Evolutionary conservation across 2,329 filamentous ascomycete genomes (phyloP).

Genomic region (Penicillium palitans): DNA sequence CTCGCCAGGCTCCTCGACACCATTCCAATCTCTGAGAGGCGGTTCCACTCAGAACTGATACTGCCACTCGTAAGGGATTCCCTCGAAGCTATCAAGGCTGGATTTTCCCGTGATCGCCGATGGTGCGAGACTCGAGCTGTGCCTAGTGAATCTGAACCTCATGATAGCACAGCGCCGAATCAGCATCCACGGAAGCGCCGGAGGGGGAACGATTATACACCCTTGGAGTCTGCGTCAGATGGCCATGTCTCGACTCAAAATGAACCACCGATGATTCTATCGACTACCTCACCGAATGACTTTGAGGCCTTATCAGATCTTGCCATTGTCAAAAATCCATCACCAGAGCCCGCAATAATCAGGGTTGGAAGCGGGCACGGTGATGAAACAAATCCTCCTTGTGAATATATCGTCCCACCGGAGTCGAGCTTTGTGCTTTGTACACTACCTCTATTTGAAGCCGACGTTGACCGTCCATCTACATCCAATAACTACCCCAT

Average conservation of each 20-base stretch:
- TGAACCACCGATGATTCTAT: constrained; percentile 36
- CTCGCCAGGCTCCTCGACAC: constrained; percentile 41
- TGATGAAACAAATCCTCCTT: constrained; percentile 19
- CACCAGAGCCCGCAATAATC: constrained; percentile 15
- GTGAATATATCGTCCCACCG: constrained; percentile 48
- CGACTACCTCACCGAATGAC: constrained; percentile 32
- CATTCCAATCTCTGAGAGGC: constrained; percentile 36
- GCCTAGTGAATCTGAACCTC: constrained; percentile 6
- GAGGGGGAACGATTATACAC: neutral
- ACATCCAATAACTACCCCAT: constrained; percentile 20
- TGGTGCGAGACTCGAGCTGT: constrained; percentile 39
- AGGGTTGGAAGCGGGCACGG: constrained; percentile 17
- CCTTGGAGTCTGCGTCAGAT: neutral
- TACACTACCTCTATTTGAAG: constrained; percentile 31
- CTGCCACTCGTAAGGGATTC: constrained; percentile 41
- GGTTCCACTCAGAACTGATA: constrained; percentile 31
- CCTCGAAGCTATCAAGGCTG: constrained; percentile 34
- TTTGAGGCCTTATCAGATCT: constrained; percentile 31
- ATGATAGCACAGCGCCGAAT: neutral
- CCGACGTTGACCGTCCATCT: neutral
- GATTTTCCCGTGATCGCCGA: neutral
- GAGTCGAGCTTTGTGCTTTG: constrained; percentile 50
- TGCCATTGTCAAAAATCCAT: constrained; percentile 35
- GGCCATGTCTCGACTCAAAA: neutral
- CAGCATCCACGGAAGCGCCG: neutral